Percentiles rank a stretch among this genome's conserved stretches.
phyloP scores from a whole-genome alignment of 2,329 filamentous ascomycete genomes.

The Phaeophleospora eucalypticola region DNA sequence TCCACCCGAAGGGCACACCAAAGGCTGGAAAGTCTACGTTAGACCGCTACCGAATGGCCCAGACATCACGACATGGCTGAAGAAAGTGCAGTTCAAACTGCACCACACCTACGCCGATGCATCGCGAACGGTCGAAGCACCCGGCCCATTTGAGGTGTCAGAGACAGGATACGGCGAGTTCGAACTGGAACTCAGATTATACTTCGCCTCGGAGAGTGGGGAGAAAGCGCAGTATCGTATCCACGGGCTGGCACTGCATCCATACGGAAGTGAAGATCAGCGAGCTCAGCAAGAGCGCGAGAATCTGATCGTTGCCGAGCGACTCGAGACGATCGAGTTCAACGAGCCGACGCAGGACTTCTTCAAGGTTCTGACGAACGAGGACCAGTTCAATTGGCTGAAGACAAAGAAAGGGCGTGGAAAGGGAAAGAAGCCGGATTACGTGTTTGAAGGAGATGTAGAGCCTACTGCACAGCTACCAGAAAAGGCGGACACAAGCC shows the following conservation, averaged over 20 bases:
- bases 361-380: slow-evolving; percentile 77
- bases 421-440: slow-evolving; percentile 46
- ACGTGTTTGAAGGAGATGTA: slow-evolving; percentile 54
- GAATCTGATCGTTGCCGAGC: slow-evolving; percentile 69
- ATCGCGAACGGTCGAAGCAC: slow-evolving; percentile 74
- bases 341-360: slow-evolving; percentile 94
- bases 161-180: slow-evolving; percentile 99
- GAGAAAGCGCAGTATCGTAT: slow-evolving; percentile 97
- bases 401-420: slow-evolving; percentile 56
- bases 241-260: slow-evolving; percentile 86
- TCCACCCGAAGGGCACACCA: slow-evolving; percentile 85
- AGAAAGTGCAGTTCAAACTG: slow-evolving; percentile 95
- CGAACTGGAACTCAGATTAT: slow-evolving; percentile 90
- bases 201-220: slow-evolving; percentile 79
- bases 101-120: slow-evolving; percentile 95
- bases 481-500: slow-evolving; percentile 59
- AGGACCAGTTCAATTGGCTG: slow-evolving; percentile 55
- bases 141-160: slow-evolving; percentile 72
- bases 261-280: slow-evolving; percentile 76
- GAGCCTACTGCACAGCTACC: slow-evolving; percentile 70
- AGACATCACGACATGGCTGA: slow-evolving; percentile 91
- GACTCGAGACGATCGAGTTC: slow-evolving; percentile 92
- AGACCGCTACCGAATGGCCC: slow-evolving; percentile 78
- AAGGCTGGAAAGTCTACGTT: slow-evolving; percentile 94
- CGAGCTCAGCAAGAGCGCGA: slow-evolving; percentile 60